Evolutionary conservation across 2,329 filamentous ascomycete genomes (phyloP).

Genomic region (Diaporthe australafricana): DNA sequence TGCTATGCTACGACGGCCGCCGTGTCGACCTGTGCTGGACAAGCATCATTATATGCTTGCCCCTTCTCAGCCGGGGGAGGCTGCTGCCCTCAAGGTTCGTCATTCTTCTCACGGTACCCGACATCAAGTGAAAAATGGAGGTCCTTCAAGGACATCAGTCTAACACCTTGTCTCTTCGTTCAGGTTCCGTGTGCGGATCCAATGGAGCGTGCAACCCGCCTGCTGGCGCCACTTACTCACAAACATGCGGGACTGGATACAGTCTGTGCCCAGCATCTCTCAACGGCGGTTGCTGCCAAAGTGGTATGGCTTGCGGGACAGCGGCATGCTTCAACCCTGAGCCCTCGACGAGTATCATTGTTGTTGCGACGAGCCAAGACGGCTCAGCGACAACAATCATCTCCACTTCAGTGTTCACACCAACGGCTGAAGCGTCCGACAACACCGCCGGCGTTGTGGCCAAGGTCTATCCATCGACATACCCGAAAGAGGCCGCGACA

Average conservation of each 20-base stretch:
- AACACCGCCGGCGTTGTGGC: slow-evolving; percentile 45
- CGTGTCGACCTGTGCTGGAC: slow-evolving; percentile 51
- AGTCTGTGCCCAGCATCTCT: slow-evolving; percentile 62
- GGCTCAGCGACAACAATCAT: slow-evolving; percentile 54
- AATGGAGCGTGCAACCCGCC: slow-evolving; percentile 56
- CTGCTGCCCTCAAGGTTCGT: slow-evolving; percentile 47
- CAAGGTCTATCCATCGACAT: slow-evolving; percentile 57
- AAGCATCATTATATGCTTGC: slow-evolving; percentile 54
- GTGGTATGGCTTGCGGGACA: slow-evolving; percentile 60
- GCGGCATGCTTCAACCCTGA: slow-evolving; percentile 60
- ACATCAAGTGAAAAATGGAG: background rate
- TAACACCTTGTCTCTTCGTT: slow-evolving; percentile 52
- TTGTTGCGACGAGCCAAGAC: slow-evolving; percentile 58
- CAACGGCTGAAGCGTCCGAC: slow-evolving; percentile 45
- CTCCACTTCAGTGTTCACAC: slow-evolving; percentile 53
- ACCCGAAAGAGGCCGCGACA: slow-evolving; percentile 54
- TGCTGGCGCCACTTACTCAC: slow-evolving; percentile 52
- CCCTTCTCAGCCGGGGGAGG: slow-evolving; percentile 49
- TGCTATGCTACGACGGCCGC: slow-evolving; percentile 60
- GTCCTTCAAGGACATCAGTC: background rate
- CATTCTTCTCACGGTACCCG: background rate
- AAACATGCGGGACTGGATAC: slow-evolving; percentile 57
- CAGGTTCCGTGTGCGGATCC: slow-evolving; percentile 56
- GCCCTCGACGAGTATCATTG: slow-evolving; percentile 57
- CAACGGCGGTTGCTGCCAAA: slow-evolving; percentile 65